Base-by-base conservation (phyloP, 2,329 filamentous ascomycete species). In the Sporothrix protearum region DNA sequence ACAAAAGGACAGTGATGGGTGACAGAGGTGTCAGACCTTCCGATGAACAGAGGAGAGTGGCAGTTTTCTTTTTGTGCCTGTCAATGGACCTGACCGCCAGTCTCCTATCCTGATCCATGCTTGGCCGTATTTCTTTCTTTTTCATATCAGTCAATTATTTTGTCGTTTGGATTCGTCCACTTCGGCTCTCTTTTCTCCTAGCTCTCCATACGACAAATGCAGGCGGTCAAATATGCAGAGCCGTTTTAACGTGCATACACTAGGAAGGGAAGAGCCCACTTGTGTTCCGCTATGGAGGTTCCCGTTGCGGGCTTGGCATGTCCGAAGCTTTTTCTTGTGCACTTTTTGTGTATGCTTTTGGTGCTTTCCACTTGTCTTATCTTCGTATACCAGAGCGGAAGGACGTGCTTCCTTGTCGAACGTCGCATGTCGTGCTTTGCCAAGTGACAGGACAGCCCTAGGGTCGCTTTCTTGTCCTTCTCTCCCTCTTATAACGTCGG, bases 211-310 rank as follows among this genome's bases (percentile, higher is more conserved):
- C 53, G 53, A 57, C 53, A 57, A 30, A 33, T 57, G 28, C 53
- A 57, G 53, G 12, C 53, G 53, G n/a, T 57, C 53, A 19, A 57
- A 57, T 57, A 57, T 57, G 53, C 53, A 57, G 53, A 28, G 53
- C 33, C 53, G 53, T 57, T 57, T 57, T 57, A 57, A 57, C 16
- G 12, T 57, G 53, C 28, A 57, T 53, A 53, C 49, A 53, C 49
- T 53, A 57, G 53, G 28, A 3, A 57, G 53, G 53, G 49, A 25
- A 53, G 16, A 57, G 28, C 28, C 53, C 28, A 57, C 53, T 25
- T 28, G 49, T 53, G 22, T 53, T 25, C 49, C 49, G n/a, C 22
- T 25, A 22, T 53, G 49, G 49, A 53, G 22, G 22, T 8, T 53
- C 10, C 9, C n/a, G 49, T 53, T 47, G 14, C 14, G 42, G 42